Conservation (phyloP, 2,329 filamentous ascomycete genomes). For the Cordyceps tenuipes region DNA sequence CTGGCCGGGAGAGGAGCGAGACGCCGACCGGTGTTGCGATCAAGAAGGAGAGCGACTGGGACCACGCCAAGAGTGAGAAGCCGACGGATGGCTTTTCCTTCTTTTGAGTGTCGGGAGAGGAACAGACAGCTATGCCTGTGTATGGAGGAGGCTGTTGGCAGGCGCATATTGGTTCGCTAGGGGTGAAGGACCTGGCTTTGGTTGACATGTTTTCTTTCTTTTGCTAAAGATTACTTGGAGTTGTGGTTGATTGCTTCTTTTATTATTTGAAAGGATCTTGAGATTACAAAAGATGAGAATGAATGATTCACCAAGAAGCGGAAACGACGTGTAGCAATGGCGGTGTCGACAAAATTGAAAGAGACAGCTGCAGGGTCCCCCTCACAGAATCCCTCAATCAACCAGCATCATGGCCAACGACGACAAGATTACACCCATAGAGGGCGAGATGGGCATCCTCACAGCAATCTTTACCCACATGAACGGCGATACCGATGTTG, state of each 20-base stretch:
- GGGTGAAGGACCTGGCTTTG: neutral
- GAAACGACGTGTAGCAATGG: neutral
- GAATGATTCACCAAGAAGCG: neutral
- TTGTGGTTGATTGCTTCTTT: neutral
- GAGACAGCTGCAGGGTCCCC: too few relatives aligned
- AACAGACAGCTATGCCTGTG: neutral
- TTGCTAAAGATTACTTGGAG: neutral
- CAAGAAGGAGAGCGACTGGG: slow-evolving; percentile 13
- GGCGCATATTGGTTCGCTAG: neutral
- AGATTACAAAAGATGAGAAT: neutral
- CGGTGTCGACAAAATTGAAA: neutral
- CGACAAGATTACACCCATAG: slow-evolving; percentile 19
- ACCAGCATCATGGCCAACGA: slow-evolving; percentile 13
- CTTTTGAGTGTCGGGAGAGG: neutral
- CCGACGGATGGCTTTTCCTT: neutral
- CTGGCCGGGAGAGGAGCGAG: neutral
- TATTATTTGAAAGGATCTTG: neutral
- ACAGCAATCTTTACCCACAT: slow-evolving; percentile 35
- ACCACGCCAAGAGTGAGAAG: neutral
- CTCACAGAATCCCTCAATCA: neutral
- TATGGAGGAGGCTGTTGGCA: neutral
- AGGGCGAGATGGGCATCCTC: slow-evolving; percentile 30
- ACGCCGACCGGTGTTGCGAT: neutral
- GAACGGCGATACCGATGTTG: slow-evolving; percentile 30
- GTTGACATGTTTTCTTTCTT: neutral